A percentile compares a stretch with the other conserved stretches of the same genome.
Evolutionary conservation across 2,329 filamentous ascomycete genomes (phyloP).

Genomic region (Botrytis tulipae): DNA sequence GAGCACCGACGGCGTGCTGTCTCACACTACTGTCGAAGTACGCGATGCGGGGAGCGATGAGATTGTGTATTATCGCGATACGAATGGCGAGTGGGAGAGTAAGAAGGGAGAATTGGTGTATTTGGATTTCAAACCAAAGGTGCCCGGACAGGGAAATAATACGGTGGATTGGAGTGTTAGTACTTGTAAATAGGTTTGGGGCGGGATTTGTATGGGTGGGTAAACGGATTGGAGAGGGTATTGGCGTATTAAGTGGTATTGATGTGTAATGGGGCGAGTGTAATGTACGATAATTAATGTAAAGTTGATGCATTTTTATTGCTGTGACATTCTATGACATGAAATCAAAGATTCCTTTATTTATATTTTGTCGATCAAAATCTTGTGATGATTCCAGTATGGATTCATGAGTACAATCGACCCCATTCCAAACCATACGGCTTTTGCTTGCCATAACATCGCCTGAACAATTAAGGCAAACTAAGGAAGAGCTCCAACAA

Average conservation of each 20-base stretch:
- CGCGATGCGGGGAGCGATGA: conserved; percentile 42
- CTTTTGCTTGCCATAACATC: neutral
- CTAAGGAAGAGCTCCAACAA: conserved; percentile 29
- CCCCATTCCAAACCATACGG: neutral
- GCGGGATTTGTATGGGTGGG: neutral
- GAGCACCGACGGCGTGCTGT: conserved; percentile 41
- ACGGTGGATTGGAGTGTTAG: conserved; percentile 46
- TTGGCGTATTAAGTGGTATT: neutral
- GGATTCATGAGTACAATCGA: neutral
- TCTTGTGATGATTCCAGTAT: neutral
- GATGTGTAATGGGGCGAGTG: neutral
- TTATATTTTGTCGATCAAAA: neutral
- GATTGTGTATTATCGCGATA: conserved; percentile 47
- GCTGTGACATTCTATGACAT: neutral
- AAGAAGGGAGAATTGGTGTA: conserved; percentile 47
- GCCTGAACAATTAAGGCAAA: conserved; percentile 22
- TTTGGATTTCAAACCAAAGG: conserved; percentile 48
- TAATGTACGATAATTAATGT: neutral
- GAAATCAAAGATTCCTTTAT: neutral
- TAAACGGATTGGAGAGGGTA: neutral
- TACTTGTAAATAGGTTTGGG: conserved; percentile 37
- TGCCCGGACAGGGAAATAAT: conserved; percentile 45
- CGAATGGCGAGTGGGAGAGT: conserved; percentile 46
- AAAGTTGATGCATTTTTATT: neutral
- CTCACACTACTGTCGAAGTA: conserved; percentile 44